Percentiles rank a stretch among this genome's conserved stretches.
Conservation (phyloP, 345 rosid genomes). For the Leavenworthia alabamica region DNA sequence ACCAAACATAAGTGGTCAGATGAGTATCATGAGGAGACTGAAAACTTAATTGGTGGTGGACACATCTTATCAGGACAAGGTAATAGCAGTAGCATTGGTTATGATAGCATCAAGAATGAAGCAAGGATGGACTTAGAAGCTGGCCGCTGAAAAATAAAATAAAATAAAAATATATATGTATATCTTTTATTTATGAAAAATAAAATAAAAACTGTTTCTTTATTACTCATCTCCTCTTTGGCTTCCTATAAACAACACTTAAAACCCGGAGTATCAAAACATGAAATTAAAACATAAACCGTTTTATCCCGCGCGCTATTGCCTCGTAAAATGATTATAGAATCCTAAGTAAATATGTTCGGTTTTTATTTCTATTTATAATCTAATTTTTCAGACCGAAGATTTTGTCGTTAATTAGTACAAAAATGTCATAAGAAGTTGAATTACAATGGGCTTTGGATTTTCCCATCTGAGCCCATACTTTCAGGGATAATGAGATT, state of each 20-base stretch:
- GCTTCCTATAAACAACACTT: too few species aligned
- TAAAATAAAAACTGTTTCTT: too few species aligned
- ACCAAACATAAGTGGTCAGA: conserved; percentile 2
- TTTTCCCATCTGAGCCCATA: background rate
- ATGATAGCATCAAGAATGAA: conserved; percentile 7
- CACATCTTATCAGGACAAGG: background rate
- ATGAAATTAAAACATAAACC: too few species aligned
- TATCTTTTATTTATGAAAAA: too few species aligned
- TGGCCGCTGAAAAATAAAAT: background rate
- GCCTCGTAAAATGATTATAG: background rate
- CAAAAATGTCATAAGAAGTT: background rate
- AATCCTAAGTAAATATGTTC: background rate
- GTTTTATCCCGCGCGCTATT: background rate
- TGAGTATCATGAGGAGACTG: background rate
- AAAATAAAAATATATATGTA: too few species aligned
- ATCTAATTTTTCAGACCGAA: too few species aligned
- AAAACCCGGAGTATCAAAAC: too few species aligned
- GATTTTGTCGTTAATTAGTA: background rate
- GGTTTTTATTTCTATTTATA: background rate
- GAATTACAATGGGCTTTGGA: background rate
- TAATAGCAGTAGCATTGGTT: background rate
- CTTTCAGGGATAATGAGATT: background rate
- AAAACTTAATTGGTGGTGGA: background rate
- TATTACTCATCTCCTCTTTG: too few species aligned
- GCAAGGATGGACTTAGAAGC: background rate